phyloP scores from a whole-genome alignment of 2,329 filamentous ascomycete genomes.

The Epichloe amarillans region DNA sequence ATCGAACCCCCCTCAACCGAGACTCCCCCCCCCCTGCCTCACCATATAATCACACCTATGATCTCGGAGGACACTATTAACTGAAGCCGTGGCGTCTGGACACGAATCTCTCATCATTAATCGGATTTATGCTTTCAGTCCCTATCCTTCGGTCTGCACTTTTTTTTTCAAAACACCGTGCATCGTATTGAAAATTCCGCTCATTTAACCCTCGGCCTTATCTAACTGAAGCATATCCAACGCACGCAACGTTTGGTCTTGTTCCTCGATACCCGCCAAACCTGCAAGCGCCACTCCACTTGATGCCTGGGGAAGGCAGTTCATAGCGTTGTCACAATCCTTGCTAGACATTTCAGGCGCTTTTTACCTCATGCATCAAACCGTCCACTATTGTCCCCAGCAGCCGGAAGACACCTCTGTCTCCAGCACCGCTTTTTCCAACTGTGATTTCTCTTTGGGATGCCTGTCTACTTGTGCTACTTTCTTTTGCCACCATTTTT shows the following conservation, averaged over 20 bases:
- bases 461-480: not conserved
- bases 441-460: not conserved
- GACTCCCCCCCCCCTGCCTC: not conserved
- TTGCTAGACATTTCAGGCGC: not conserved
- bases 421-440: not conserved
- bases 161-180: not conserved
- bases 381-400: conserved; percentile 6
- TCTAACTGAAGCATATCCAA: not conserved
- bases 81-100: not conserved
- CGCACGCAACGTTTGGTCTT: not conserved
- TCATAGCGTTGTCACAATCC: not conserved
- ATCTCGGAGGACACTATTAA: not conserved
- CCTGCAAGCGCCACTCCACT: conserved; percentile 1
- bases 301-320: not conserved
- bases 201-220: not conserved
- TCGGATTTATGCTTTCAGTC: not conserved
- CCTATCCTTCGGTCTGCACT: not conserved
- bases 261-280: not conserved
- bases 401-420: not conserved
- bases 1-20: not conserved
- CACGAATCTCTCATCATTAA: not conserved
- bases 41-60: not conserved
- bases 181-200: not conserved
- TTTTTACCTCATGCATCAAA: conserved; percentile 1
- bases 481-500: conserved; percentile 4